These are phyloP conservation scores for Nepenthes alata DNA, from an alignment of 179 eudicot genomes.

Conservation along the genomic window DNA sequence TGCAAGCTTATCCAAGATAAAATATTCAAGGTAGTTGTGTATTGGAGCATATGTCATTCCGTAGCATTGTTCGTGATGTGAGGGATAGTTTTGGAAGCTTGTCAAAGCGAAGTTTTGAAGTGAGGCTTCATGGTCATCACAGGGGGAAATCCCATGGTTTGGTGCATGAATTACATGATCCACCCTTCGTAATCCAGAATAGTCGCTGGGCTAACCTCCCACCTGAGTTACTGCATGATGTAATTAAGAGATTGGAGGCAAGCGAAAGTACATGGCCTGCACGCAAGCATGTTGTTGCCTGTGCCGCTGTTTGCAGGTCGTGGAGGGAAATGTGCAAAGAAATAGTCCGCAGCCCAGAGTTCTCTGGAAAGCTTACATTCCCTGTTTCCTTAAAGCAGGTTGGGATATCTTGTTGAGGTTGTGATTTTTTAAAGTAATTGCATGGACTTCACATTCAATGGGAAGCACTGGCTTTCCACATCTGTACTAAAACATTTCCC, in stretches of 20 bases:
- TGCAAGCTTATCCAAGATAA: slow-evolving; percentile 7
- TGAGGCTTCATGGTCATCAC: slow-evolving; percentile 46
- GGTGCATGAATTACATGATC: slow-evolving; percentile 65
- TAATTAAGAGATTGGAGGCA: slow-evolving; percentile 81
- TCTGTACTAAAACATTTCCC: background rate
- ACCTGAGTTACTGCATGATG: slow-evolving; percentile 72
- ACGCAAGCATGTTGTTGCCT: slow-evolving; percentile 87
- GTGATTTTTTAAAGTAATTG: background rate
- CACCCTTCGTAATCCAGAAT: slow-evolving; percentile 39
- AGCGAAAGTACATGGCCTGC: slow-evolving; percentile 89
- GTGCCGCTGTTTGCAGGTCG: slow-evolving; percentile 86
- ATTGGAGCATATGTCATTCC: slow-evolving; percentile 51
- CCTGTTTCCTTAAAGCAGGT: slow-evolving; percentile 98
- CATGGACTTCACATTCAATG: background rate
- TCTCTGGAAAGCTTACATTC: slow-evolving; percentile 78
- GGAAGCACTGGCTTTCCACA: background rate
- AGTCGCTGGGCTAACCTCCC: slow-evolving; percentile 63
- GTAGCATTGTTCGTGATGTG: slow-evolving; percentile 64
- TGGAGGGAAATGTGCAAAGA: slow-evolving; percentile 98
- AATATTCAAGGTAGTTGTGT: background rate
- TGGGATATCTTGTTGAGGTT: background rate
- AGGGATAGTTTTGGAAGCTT: slow-evolving; percentile 82
- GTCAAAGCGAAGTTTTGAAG: slow-evolving; percentile 69
- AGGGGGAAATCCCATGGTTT: slow-evolving; percentile 67
- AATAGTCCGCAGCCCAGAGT: slow-evolving; percentile 61